Evolutionary conservation across 2,329 filamentous ascomycete genomes (phyloP), one percentile per base, ranked within the genome.

Genomic region (Phaeosphaeria sp.): DNA sequence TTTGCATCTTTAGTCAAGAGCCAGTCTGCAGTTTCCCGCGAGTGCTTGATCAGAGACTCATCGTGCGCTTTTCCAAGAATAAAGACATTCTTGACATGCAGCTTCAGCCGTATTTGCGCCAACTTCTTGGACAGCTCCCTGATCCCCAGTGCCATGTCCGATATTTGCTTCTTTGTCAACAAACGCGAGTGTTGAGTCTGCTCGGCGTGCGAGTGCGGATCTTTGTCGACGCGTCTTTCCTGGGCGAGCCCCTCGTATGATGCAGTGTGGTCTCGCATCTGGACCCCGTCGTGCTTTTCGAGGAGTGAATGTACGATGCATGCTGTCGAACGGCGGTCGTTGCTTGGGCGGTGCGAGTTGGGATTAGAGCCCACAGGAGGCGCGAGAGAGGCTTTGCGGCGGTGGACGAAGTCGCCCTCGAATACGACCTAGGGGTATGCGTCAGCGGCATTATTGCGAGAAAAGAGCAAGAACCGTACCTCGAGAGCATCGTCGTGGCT

Each of bases 111-210:
- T 74, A 98, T 89, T 76, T 89, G 93, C 51, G 92, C 91, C 58
- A 98, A 80, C 59, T 91, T 90, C 72, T 96, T 90, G 27, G 91
- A 94, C 57, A 99, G 81, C 77, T 97, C 92, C 48, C 95, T 85
- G 56, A 98, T 95, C 23, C 94, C 93, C 87, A 94, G 93, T 0
- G 94, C 93, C 94, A 99, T 98, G 69, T 98, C 95, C 15, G 90
- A 93, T 43, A 99, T 83, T 77, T 99, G 92, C 76, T 91, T 93
- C 81, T 98, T 98, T 1, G 93, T 97, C 65, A 98, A 83, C 50
- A 97, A 85, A n/a, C 94, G 86, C 58, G 87, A 89, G 55, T 88
- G 82, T 18, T 83, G 80, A 21, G 72, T 68, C 51, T 75, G 66
- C 1, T 79, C 72, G 15, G 72, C 71, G 18, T 71, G 59, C 7